phyloP scores from a whole-genome alignment of 192 early-diverging fungal genomes.

The Podila clonocystis region DNA sequence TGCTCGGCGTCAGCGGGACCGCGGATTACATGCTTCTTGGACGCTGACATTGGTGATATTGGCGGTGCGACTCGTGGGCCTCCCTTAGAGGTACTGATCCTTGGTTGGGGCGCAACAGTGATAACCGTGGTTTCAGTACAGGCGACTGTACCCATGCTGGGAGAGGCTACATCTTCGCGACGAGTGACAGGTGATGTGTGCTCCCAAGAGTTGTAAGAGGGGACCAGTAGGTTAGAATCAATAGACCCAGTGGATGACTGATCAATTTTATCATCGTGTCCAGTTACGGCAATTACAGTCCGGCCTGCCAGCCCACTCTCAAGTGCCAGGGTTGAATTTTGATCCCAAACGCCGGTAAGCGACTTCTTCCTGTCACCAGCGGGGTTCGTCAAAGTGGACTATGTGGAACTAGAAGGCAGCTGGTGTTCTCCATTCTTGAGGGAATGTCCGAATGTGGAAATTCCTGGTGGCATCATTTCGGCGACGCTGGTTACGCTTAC shows the following conservation, averaged over 20 bases:
- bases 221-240: constrained; percentile 2
- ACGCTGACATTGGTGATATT: not conserved
- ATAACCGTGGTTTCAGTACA: constrained; percentile 14
- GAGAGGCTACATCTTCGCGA: not conserved
- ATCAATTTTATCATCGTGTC: not conserved
- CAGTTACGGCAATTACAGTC: not conserved
- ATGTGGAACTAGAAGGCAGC: not conserved
- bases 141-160: not conserved
- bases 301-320: not conserved
- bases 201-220: constrained; percentile 17
- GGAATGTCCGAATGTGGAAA: not conserved
- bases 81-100: not conserved
- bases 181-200: not conserved
- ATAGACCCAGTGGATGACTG: not conserved
- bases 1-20: not conserved
- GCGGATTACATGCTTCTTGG: not conserved
- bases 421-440: not conserved
- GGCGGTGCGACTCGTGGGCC: not conserved
- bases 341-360: not conserved
- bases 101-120: not conserved
- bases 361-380: constrained; percentile 3
- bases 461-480: not conserved
- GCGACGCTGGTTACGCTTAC: constrained; percentile 20
- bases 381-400: not conserved
- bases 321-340: not conserved